phyloP scores from a whole-genome alignment of 2,329 filamentous ascomycete genomes.

The Orbilia blumenaviensis region DNA sequence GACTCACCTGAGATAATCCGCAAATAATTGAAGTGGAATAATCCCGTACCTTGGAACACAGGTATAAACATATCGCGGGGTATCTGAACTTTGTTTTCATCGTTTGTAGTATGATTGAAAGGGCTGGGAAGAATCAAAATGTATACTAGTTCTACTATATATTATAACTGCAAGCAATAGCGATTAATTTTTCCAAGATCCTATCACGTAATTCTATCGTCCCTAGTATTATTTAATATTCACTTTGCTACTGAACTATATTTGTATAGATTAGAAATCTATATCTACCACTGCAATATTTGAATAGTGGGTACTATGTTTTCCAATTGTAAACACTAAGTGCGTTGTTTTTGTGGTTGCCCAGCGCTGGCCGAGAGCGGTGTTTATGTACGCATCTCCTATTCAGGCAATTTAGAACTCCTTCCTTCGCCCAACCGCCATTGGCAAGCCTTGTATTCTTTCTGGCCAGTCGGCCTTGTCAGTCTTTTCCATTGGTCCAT shows the following conservation, averaged over 20 bases:
- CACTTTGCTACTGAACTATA: no score
- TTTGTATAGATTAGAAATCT: no score
- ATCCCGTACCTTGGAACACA: no score
- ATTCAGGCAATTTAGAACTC: conserved; percentile 41
- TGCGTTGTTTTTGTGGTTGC: conserved; percentile 34
- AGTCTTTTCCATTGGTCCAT: not conserved
- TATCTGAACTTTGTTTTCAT: not conserved
- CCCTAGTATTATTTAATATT: no score
- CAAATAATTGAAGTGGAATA: no score
- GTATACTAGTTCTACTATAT: not conserved
- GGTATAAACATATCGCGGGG: no score
- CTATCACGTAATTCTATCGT: no score
- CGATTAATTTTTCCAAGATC: no score
- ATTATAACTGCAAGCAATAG: not conserved
- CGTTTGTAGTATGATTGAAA: not conserved
- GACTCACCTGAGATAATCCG: conserved; percentile 21
- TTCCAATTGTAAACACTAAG: no score
- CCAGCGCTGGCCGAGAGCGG: not conserved
- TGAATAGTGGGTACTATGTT: no score
- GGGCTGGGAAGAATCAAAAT: not conserved
- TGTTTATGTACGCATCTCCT: conserved; percentile 15
- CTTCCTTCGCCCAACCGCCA: not conserved
- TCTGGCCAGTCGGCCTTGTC: not conserved
- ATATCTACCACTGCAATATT: no score
- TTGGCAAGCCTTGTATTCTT: not conserved